Evolutionary conservation across 768 basidiomycete species (phyloP).

Genomic region (Boletus rufocinnamomeus): DNA sequence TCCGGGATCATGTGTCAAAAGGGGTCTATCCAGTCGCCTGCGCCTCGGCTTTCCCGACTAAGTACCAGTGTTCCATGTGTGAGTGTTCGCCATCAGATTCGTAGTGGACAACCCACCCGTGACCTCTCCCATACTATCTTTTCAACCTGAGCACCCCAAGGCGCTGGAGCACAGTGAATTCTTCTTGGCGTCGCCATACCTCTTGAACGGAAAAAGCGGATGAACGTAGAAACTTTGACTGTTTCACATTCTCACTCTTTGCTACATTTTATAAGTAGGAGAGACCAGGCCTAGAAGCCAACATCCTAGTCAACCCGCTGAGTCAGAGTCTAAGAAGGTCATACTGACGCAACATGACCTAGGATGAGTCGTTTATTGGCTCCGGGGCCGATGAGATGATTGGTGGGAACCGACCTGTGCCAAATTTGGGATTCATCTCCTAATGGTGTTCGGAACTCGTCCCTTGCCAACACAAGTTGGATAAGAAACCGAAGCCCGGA

Average conservation of each 20-base stretch:
- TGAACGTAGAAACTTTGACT: not conserved
- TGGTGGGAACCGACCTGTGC: not conserved
- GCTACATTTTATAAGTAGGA: slow-evolving; percentile 17
- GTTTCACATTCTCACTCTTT: not conserved
- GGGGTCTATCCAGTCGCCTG: slow-evolving; percentile 12
- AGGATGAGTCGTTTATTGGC: slow-evolving; percentile 16
- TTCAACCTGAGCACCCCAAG: slow-evolving; percentile 11
- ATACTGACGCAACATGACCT: slow-evolving; percentile 9
- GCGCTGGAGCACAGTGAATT: slow-evolving; percentile 8
- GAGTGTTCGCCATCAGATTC: not conserved
- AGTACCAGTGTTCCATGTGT: not conserved
- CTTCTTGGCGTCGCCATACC: slow-evolving; percentile 26
- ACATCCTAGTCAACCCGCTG: slow-evolving; percentile 13
- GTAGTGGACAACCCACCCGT: slow-evolving; percentile 7
- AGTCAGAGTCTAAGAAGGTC: not conserved
- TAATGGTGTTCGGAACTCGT: not conserved
- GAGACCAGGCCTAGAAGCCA: not conserved
- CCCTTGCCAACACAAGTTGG: not conserved
- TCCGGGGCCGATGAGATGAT: slow-evolving; percentile 1
- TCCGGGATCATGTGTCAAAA: slow-evolving; percentile 17
- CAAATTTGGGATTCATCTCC: no score
- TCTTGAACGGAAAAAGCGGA: not conserved
- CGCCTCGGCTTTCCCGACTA: slow-evolving; percentile 21
- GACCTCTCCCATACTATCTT: slow-evolving; percentile 14
- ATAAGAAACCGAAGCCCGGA: no score